Evolutionary conservation across 225 moss, liverwort and hornwort genomes (phyloP), one percentile per base, ranked within the genome.

Genomic region (Antitrichia curtipendula): DNA sequence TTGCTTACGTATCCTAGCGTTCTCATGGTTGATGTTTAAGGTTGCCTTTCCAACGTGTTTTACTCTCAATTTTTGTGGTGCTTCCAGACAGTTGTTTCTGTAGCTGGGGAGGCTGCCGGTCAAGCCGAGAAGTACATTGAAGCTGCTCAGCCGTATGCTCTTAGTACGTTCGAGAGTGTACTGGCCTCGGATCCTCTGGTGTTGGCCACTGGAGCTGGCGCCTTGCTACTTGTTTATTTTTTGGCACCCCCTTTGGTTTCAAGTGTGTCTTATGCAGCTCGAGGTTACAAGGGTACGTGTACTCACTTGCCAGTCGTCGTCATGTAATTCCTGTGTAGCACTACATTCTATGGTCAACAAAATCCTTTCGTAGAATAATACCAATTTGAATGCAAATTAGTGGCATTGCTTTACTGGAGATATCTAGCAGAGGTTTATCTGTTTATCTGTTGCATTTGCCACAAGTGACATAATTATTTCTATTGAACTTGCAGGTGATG

Each of bases 191-290:
- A 96, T 84, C 98, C 98, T 19, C 71, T 96, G 70, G 94, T 98
- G 77, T 91, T 98, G 74, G 96, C 96, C 81, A 95, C 95, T 84
- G 96, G 95, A 88, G 95, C 95, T 57, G 98, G 96, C 69, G 98
- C 95, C 52, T 89, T 98, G 74, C 52, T 96, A 40, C 90, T 96
- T 78, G 91, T 96, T 53, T 98, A 98, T 78, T 94, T 95, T 87
- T 71, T 96, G 89, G 96, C 96, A 64, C 96, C 96, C 5, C 84
- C 93, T 78, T 72, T 98, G 85, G 61, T 95, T 60, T 94, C 95
- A 74, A 65, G 63, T 65, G 82, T 98, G 28, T 90, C 90, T 70
- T 93, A 88, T 41, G 93, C 82, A 69, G 85, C 96, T 84, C 94
- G 98, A 54, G 98, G 98, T 45, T 98, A 98, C 82, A 92, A 82